These are phyloP conservation scores for Metarhizium humberi DNA, from an alignment of 2,329 filamentous ascomycete genomes.

Conservation along the genomic window DNA sequence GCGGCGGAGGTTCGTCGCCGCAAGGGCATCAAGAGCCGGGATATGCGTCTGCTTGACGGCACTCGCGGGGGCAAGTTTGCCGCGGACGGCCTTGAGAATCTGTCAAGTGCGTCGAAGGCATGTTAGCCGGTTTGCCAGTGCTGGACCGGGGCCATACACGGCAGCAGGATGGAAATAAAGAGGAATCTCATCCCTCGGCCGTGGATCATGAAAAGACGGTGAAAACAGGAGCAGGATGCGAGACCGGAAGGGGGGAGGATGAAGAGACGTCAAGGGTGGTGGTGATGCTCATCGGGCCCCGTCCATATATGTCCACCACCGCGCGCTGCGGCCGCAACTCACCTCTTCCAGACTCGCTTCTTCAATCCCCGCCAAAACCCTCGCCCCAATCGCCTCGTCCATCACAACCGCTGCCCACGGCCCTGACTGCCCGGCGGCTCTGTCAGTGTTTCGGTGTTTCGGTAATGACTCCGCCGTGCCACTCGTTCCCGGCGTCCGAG, in stretches of 20 bases:
- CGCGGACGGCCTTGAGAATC: constrained; percentile 8
- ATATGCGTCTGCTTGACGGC: constrained; percentile 28
- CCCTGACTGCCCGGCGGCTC: neutral
- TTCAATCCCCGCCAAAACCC: constrained; percentile 45
- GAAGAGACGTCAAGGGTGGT: neutral
- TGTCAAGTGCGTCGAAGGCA: neutral
- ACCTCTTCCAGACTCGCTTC: constrained; percentile 53
- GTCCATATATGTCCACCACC: too few relatives aligned
- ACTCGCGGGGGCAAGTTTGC: neutral
- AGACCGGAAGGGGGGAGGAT: too few relatives aligned
- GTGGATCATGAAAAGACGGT: too few relatives aligned
- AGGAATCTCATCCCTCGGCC: too few relatives aligned
- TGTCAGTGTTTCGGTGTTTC: neutral
- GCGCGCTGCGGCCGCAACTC: constrained; percentile 13
- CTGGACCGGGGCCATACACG: too few relatives aligned
- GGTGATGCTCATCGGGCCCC: too few relatives aligned
- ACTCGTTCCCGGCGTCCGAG: constrained; percentile 41
- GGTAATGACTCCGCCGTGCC: constrained; percentile 49
- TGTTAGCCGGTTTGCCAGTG: too few relatives aligned
- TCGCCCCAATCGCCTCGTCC: constrained; percentile 35
- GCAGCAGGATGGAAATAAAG: too few relatives aligned
- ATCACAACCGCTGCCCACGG: constrained; percentile 11
- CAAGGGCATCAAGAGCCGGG: constrained; percentile 35
- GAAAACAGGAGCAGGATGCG: too few relatives aligned
- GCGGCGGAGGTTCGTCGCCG: constrained; percentile 35